Conservation (phyloP, 257 asterid species). For the Craterostigma plantagineum region DNA sequence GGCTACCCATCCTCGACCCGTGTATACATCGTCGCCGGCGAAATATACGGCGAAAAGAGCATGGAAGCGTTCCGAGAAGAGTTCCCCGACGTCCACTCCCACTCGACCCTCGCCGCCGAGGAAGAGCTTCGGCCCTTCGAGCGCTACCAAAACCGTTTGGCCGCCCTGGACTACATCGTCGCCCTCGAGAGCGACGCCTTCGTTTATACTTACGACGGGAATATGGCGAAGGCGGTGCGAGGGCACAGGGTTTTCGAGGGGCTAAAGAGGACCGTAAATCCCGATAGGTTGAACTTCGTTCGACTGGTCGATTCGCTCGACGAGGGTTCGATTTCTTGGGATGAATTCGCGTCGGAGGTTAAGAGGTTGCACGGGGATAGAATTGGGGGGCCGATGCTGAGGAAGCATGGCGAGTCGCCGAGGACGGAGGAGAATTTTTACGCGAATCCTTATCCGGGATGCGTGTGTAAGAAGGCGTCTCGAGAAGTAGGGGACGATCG, state of each 20-base stretch:
- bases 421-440: slow-evolving; percentile 85
- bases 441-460: slow-evolving; percentile 88
- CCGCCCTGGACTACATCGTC: slow-evolving; percentile 71
- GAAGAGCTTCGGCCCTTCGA: slow-evolving; percentile 50
- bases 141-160: slow-evolving; percentile 76
- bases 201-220: slow-evolving; percentile 83
- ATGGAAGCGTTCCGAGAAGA: slow-evolving; percentile 58
- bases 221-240: slow-evolving; percentile 97
- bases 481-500: slow-evolving; percentile 9
- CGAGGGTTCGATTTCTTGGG: slow-evolving; percentile 39
- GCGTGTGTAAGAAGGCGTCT: slow-evolving; percentile 34
- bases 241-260: slow-evolving; percentile 88
- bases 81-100: slow-evolving; percentile 70
- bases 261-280: slow-evolving; percentile 67
- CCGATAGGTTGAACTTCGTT: slow-evolving; percentile 69
- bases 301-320: slow-evolving; percentile 42
- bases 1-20: slow-evolving; percentile 69
- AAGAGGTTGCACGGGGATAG: slow-evolving; percentile 36
- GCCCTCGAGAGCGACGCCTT: slow-evolving; percentile 86
- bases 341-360: slow-evolving; percentile 39
- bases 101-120: slow-evolving; percentile 56
- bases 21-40: slow-evolving; percentile 84
- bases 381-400: slow-evolving; percentile 44
- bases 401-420: slow-evolving; percentile 47
- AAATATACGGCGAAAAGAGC: slow-evolving; percentile 68